Conservation (phyloP, 192 early-diverging fungal species). For the Mortierella alpina region DNA sequence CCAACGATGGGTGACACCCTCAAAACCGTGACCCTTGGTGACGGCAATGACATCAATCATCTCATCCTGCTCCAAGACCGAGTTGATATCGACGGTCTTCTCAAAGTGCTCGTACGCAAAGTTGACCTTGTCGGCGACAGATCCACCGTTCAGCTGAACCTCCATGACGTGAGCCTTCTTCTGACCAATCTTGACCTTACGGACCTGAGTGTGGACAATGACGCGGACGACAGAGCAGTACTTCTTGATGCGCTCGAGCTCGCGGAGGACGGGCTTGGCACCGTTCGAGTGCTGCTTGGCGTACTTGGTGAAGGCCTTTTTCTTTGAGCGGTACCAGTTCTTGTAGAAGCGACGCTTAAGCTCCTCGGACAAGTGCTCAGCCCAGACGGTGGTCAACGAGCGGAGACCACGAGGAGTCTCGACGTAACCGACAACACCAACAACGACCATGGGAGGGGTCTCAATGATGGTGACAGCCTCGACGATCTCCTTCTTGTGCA, state of each 20-base stretch:
- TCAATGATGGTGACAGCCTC: slow-evolving; percentile 99
- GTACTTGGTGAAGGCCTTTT: slow-evolving; percentile 99
- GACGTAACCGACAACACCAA: slow-evolving; percentile 99
- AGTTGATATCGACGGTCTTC: slow-evolving; percentile 88
- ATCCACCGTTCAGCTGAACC: slow-evolving; percentile 99
- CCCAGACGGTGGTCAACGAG: slow-evolving; percentile 99
- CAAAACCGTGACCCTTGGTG: slow-evolving; percentile 99
- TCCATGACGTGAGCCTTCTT: slow-evolving; percentile 99
- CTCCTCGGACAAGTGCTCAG: slow-evolving; percentile 97
- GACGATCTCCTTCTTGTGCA: slow-evolving; percentile 99
- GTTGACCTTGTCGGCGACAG: slow-evolving; percentile 95
- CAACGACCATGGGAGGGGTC: slow-evolving; percentile 95
- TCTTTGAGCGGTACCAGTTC: slow-evolving; percentile 99
- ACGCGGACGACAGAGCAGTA: slow-evolving; percentile 98
- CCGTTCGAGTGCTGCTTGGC: slow-evolving; percentile 95
- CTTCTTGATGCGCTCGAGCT: slow-evolving; percentile 99
- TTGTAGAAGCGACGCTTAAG: slow-evolving; percentile 99
- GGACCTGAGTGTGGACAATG: slow-evolving; percentile 97
- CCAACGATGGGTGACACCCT: slow-evolving; percentile 99
- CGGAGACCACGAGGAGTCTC: slow-evolving; percentile 98
- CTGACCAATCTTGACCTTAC: slow-evolving; percentile 94
- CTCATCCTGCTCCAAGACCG: slow-evolving; percentile 98
- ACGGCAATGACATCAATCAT: slow-evolving; percentile 99
- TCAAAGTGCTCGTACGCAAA: slow-evolving; percentile 98
- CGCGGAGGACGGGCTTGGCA: slow-evolving; percentile 87